Percentiles rank a stretch among this genome's conserved stretches.
Conservation (phyloP, 2,329 filamentous ascomycete genomes). For the Helicocarpus griseus region DNA sequence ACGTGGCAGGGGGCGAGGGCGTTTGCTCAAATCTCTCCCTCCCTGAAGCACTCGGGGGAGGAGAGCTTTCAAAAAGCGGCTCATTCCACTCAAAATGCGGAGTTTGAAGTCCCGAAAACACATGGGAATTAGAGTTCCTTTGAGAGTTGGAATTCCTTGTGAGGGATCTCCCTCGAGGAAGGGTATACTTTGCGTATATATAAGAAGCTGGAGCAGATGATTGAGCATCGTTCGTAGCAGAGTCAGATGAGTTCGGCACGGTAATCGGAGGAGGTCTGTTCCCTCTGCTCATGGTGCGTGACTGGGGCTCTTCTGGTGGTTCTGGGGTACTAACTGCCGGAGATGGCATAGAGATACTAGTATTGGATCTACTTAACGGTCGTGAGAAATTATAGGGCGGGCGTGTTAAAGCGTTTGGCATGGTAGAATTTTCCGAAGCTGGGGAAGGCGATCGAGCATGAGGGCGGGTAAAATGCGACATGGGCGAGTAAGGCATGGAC, state of each 20-base stretch:
- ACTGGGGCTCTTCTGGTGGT: constrained; percentile 31
- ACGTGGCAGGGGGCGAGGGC: constrained; percentile 23
- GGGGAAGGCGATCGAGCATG: constrained; percentile 73
- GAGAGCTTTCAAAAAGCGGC: constrained; percentile 35
- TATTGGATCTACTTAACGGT: constrained; percentile 58
- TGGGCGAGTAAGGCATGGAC: constrained; percentile 51
- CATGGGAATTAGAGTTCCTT: too few species aligned
- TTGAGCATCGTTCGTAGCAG: constrained; percentile 11
- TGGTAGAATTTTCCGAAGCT: constrained; percentile 67
- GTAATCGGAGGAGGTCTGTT: constrained; percentile 25
- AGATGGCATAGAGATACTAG: constrained; percentile 27
- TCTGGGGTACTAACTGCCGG: constrained; percentile 32
- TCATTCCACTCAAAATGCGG: constrained; percentile 58
- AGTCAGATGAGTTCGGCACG: constrained; percentile 16
- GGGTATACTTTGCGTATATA: constrained; percentile 72
- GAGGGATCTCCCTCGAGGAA: constrained; percentile 73
- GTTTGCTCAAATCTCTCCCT: constrained; percentile 18
- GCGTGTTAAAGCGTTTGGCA: constrained; percentile 49
- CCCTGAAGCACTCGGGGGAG: constrained; percentile 21
- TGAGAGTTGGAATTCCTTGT: too few species aligned
- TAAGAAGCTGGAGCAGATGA: constrained; percentile 57
- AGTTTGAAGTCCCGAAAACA: constrained; percentile 46
- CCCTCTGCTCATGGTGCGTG: constrained; percentile 12
- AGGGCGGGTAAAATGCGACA: constrained; percentile 53
- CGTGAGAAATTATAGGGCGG: constrained; percentile 91